Evolutionary conservation across 805 yeast species (phyloP).

Genomic region (Pichia thaimueangensis): DNA sequence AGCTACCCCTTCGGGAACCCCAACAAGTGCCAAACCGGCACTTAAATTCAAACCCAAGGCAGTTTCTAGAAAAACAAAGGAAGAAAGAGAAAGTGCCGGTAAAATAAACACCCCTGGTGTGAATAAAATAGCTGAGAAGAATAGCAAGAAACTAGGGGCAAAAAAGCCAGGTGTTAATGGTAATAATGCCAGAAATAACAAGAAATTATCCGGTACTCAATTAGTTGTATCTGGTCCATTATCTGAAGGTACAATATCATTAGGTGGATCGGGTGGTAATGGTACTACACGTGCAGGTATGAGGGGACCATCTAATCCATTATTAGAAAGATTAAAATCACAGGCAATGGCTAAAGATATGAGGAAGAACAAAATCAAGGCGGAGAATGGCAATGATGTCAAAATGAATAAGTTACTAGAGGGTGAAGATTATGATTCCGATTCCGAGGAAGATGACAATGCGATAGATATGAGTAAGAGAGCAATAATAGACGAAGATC

Average conservation of each 20-base stretch:
- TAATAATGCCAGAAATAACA: conserved; percentile 19
- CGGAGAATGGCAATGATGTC: conserved; percentile 13
- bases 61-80: conserved; percentile 77
- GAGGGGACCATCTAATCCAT: conserved; percentile 34
- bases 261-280: conserved; percentile 24
- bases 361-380: conserved; percentile 8
- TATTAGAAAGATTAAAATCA: conserved; percentile 19
- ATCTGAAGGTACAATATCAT: conserved; percentile 54
- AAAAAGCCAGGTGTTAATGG: conserved; percentile 20
- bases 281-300: too few species aligned
- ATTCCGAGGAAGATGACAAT: conserved; percentile 32
- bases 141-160: not conserved
- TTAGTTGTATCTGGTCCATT: conserved; percentile 69
- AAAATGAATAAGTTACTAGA: not conserved
- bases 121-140: conserved; percentile 25
- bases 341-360: conserved; percentile 2
- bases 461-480: conserved; percentile 11
- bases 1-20: conserved; percentile 8
- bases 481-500: not conserved
- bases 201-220: conserved; percentile 43
- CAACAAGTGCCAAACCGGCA: conserved; percentile 36
- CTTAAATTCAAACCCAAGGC: conserved; percentile 80
- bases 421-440: conserved; percentile 27
- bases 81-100: conserved; percentile 65
- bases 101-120: conserved; percentile 44